Base-by-base conservation (phyloP, 2,329 filamentous ascomycete species). In the Trichophyton mentagrophytes region DNA sequence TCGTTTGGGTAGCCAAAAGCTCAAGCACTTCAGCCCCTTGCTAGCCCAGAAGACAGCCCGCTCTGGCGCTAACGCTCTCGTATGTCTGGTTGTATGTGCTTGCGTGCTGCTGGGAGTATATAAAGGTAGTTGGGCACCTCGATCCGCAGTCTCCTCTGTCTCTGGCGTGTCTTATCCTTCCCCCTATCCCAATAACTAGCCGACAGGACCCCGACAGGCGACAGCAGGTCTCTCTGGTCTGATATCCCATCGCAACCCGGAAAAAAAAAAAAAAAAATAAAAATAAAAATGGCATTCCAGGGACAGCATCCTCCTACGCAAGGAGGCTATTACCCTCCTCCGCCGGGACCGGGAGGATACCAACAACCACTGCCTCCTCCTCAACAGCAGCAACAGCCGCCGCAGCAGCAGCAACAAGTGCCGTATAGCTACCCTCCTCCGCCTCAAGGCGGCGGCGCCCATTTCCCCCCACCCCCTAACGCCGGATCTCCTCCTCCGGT, bases 291-390 rank as follows among this genome's bases (percentile, higher is more conserved):
- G 49, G 22, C 49, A 9, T 33, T 53, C 49, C 49, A 53, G 30
- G 49, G 22, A 40, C 38, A 57, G 27, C 55, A 57, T 40, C 15
- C 33, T 17, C 33, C 33, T 20, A 17, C 30, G 9, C 55, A 40
- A 42, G 55, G 38, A 42, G 55, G 20, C 33, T 57, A 42, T 30
- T 30, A 57, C 22, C 55, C 55, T 20, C 55, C 55, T 57, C 55
- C 55, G 0, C 55, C 55, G 9, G 38, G 38, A 3, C 55, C 38
- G 22, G 33, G 51, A 36, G 30, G 60, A 6, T 65, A 63, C 57
- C 51, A 64, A 20, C 65, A 66, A 44, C 66, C 66, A 33, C 67
- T 67, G 3, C 65, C 67, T 46, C 53, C 60, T 4, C 65, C 64
- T 42, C 66, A 58, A 25, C 65, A 7, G 64, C 65, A 36, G 67